These are phyloP conservation scores for Cladophialophora psammophila DNA, from an alignment of 2,329 filamentous ascomycete genomes.

Conservation along the genomic window DNA sequence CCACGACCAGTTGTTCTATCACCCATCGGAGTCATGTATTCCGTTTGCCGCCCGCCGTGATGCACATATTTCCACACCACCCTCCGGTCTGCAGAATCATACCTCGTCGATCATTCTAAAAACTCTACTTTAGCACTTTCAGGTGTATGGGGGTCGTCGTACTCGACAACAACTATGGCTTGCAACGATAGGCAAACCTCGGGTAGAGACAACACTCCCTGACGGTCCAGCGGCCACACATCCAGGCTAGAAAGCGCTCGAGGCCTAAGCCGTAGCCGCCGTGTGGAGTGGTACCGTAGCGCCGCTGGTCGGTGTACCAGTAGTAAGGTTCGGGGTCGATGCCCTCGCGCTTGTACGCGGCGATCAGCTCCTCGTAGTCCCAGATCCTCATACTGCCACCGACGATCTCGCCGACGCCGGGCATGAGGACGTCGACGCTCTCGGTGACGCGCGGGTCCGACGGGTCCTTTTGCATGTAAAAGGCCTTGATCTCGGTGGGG, in stretches of 20 bases:
- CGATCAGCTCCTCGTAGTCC: constrained; percentile 86
- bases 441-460: constrained; percentile 85
- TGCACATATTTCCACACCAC: not conserved
- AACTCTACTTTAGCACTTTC: not conserved
- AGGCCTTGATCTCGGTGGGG: constrained; percentile 96
- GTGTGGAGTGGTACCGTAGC: constrained; percentile 91
- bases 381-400: constrained; percentile 97
- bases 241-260: constrained; percentile 77
- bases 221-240: constrained; percentile 71
- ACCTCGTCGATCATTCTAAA: not conserved
- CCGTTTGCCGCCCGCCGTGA: not conserved
- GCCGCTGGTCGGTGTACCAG: constrained; percentile 98
- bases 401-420: constrained; percentile 95
- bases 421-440: constrained; percentile 87
- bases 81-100: not conserved
- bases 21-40: constrained; percentile 1
- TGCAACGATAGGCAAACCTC: constrained; percentile 59
- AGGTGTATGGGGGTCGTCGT: too few relatives aligned
- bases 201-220: constrained; percentile 64
- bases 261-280: constrained; percentile 92
- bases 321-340: constrained; percentile 89
- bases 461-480: constrained; percentile 95
- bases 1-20: not conserved
- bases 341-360: constrained; percentile 83
- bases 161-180: constrained; percentile 46